Conservation (phyloP, 2,329 filamentous ascomycete genomes). For the Phyllosticta capitalensis region DNA sequence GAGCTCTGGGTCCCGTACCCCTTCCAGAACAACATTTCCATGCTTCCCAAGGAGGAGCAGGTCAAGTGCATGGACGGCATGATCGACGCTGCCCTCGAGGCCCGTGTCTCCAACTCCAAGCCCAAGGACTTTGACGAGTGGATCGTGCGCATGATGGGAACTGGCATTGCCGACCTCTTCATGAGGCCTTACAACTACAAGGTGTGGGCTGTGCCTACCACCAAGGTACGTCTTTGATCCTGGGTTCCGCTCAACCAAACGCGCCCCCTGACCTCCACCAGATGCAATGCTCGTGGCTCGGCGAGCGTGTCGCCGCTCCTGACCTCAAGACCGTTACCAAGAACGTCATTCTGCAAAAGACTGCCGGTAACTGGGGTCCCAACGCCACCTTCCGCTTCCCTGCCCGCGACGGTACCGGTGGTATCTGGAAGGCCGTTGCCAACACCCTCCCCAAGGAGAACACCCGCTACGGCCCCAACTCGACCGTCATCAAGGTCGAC, state of each 20-base stretch:
- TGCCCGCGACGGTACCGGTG: conserved; percentile 86
- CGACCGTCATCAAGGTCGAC: conserved; percentile 77
- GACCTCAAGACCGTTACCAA: conserved; percentile 88
- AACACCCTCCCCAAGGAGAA: conserved; percentile 89
- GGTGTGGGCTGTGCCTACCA: conserved; percentile 97
- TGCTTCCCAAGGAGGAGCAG: conserved; percentile 95
- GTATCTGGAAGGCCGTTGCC: conserved; percentile 97
- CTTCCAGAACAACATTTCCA: conserved; percentile 99
- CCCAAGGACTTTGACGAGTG: conserved; percentile 97
- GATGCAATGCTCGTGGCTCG: conserved; percentile 99
- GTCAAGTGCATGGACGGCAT: conserved; percentile 89
- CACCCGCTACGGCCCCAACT: conserved; percentile 77
- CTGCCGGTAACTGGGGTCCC: conserved; percentile 93
- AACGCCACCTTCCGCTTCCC: conserved; percentile 99
- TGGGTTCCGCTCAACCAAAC: neutral
- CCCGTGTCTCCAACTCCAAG: conserved; percentile 79
- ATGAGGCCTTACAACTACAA: conserved; percentile 99
- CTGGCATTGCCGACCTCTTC: conserved; percentile 86
- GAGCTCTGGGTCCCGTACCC: conserved; percentile 95
- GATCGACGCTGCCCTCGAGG: conserved; percentile 86
- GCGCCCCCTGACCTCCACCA: conserved; percentile 28
- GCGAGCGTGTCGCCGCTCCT: conserved; percentile 94
- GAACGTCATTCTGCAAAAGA: conserved; percentile 94
- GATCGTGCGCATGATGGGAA: conserved; percentile 87
- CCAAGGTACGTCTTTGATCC: conserved; percentile 57